phyloP scores from a whole-genome alignment of 345 rosid genomes.

The Turritis glabra region DNA sequence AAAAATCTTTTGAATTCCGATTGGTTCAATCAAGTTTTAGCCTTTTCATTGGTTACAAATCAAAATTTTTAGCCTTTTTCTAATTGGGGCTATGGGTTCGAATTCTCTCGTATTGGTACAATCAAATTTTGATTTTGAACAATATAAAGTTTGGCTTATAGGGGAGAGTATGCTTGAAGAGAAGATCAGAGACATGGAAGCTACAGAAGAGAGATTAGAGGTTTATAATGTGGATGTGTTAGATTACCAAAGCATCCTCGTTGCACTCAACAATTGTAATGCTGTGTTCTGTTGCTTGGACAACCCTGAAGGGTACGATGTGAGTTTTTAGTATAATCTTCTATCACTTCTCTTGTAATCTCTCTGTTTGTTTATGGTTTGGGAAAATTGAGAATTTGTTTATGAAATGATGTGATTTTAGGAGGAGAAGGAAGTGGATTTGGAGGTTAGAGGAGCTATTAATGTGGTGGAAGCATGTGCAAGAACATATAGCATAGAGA shows the following conservation, averaged over 20 bases:
- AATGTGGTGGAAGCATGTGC: conserved; percentile 91
- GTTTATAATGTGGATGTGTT: conserved; percentile 63
- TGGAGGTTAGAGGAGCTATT: conserved; percentile 83
- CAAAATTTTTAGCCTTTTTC: neutral
- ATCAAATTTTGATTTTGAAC: neutral
- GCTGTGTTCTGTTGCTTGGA: conserved; percentile 81
- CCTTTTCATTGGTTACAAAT: too few species aligned
- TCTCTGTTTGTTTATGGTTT: neutral
- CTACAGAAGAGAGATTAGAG: conserved; percentile 51
- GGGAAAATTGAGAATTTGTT: neutral
- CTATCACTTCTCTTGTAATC: neutral
- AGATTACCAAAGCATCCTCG: conserved; percentile 78
- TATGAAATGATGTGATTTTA: neutral
- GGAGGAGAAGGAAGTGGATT: conserved; percentile 61
- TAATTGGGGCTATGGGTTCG: neutral
- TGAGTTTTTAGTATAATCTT: conserved; percentile 26
- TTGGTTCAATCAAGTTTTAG: neutral
- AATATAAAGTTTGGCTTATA: neutral
- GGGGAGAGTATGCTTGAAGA: conserved; percentile 62
- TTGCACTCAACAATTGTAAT: conserved; percentile 65
- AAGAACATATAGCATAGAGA: conserved; percentile 59
- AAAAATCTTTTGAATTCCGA: neutral
- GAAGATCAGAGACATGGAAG: conserved; percentile 66
- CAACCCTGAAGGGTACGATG: conserved; percentile 65
- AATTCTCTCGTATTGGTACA: neutral